Evolutionary conservation across 1,139 yeast genomes (phyloP).

Genomic region (Spencermartinsiella ligniputridi): DNA sequence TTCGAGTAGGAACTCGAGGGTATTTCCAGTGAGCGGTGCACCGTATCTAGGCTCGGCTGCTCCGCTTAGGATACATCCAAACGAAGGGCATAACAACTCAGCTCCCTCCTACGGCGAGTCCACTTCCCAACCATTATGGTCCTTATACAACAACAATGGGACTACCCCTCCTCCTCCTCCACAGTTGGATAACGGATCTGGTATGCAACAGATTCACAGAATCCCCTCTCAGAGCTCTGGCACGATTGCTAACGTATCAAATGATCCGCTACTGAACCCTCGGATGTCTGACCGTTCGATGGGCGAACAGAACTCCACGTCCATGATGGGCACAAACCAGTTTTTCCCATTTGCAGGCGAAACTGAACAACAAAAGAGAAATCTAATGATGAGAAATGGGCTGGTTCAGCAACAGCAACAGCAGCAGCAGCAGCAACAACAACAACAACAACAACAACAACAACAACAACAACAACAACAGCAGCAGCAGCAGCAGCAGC

Average conservation of each 20-base stretch:
- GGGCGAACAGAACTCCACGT: slow-evolving; percentile 8
- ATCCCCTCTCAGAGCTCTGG: background rate
- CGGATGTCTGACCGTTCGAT: slow-evolving; percentile 8
- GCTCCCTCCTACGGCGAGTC: background rate
- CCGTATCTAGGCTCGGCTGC: slow-evolving; percentile 4
- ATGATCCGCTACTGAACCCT: slow-evolving; percentile 5
- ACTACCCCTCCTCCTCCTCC: slow-evolving; percentile 6
- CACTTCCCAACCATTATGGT: slow-evolving; percentile 21
- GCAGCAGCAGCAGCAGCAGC: background rate
- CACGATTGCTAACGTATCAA: slow-evolving; percentile 4
- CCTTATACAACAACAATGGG: slow-evolving; percentile 17
- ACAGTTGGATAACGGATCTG: slow-evolving; percentile 3
- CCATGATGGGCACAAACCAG: slow-evolving; percentile 16
- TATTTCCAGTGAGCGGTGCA: slow-evolving; percentile 5
- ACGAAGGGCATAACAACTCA: background rate
- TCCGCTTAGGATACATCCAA: background rate
- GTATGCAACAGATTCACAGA: background rate
- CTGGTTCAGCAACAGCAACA: slow-evolving; percentile 8
- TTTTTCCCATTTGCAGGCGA: slow-evolving; percentile 25
- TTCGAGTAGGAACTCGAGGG: slow-evolving; percentile 4
- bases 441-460: slow-evolving; percentile 11
- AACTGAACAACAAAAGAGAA: slow-evolving; percentile 25
- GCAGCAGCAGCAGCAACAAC: slow-evolving; percentile 11
- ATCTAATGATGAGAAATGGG: slow-evolving; percentile 20
- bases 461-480: background rate